Conservation (phyloP, 164 flowering plant species). For the Taxillus chinensis region DNA sequence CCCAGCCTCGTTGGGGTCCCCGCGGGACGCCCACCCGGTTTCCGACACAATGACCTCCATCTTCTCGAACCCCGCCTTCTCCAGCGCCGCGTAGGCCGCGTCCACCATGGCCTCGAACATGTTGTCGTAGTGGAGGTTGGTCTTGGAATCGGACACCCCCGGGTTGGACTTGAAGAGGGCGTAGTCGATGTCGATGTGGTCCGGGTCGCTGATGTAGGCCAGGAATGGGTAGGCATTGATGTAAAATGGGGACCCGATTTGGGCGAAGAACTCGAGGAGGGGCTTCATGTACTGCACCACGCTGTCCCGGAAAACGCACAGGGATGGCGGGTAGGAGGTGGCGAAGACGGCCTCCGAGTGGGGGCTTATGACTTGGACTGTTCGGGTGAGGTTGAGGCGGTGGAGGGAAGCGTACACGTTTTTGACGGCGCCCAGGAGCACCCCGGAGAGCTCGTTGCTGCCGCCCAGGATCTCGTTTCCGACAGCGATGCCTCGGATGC, state of each 20-base stretch:
- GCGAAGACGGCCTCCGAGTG: slow-evolving; percentile 73
- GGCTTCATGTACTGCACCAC: slow-evolving; percentile 56
- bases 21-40: slow-evolving; percentile 85
- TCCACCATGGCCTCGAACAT: slow-evolving; percentile 78
- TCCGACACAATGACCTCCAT: slow-evolving; percentile 77
- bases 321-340: slow-evolving; percentile 65
- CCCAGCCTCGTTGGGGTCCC: slow-evolving; percentile 62
- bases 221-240: slow-evolving; percentile 82
- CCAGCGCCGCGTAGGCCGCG: slow-evolving; percentile 71
- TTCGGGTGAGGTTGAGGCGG: slow-evolving; percentile 22
- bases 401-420: slow-evolving; percentile 53
- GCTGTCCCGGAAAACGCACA: slow-evolving; percentile 50
- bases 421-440: slow-evolving; percentile 50
- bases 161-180: slow-evolving; percentile 51
- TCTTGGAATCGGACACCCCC: slow-evolving; percentile 54
- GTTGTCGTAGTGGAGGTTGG: slow-evolving; percentile 74
- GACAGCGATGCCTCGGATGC: slow-evolving; percentile 62
- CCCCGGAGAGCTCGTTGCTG: slow-evolving; percentile 47
- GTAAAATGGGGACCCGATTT: slow-evolving; percentile 57
- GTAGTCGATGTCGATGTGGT: slow-evolving; percentile 54
- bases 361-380: slow-evolving; percentile 50
- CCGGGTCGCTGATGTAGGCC: slow-evolving; percentile 63
- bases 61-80: slow-evolving; percentile 48
- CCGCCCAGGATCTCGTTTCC: slow-evolving; percentile 76
- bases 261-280: slow-evolving; percentile 56